Evolutionary conservation across 257 asterid genomes (phyloP).

Genomic region (Lycium barbarum): DNA sequence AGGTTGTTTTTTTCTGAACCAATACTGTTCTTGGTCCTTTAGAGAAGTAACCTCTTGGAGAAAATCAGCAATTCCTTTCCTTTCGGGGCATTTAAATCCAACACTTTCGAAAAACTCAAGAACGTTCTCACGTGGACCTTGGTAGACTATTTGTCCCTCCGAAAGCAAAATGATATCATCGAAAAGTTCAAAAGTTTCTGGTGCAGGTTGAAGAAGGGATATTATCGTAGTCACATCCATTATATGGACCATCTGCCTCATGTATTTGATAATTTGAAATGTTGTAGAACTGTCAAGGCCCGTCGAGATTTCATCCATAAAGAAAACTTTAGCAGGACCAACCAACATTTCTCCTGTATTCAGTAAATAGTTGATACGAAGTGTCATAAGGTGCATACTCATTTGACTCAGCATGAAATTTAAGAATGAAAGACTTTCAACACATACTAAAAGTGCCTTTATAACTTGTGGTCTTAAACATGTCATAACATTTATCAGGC

Average conservation of each 20-base stretch:
- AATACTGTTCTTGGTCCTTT: conserved; percentile 92
- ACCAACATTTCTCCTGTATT: conserved; percentile 93
- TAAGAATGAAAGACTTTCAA: background rate
- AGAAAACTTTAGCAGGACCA: conserved; percentile 96
- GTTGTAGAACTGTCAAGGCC: conserved; percentile 99
- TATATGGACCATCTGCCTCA: conserved; percentile 96
- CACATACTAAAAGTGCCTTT: background rate
- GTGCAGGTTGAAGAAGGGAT: conserved; percentile 97
- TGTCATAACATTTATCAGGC: background rate
- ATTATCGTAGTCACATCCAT: conserved; percentile 91
- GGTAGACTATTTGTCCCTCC: conserved; percentile 80
- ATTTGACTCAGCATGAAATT: background rate
- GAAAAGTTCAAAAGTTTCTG: conserved; percentile 87
- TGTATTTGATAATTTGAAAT: conserved; percentile 76
- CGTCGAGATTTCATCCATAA: conserved; percentile 98
- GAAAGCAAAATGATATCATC: conserved; percentile 84
- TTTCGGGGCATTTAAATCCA: conserved; percentile 94
- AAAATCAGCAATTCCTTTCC: conserved; percentile 94
- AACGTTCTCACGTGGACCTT: conserved; percentile 87
- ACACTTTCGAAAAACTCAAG: conserved; percentile 82
- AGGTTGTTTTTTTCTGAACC: conserved; percentile 72
- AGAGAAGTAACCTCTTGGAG: conserved; percentile 91
- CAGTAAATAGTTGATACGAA: background rate
- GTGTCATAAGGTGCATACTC: background rate
- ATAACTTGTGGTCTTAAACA: background rate